Evolutionary conservation across 2,329 filamentous ascomycete species (phyloP), one percentile per base, ranked within the genome.

Genomic region (Monosporascus sp.): DNA sequence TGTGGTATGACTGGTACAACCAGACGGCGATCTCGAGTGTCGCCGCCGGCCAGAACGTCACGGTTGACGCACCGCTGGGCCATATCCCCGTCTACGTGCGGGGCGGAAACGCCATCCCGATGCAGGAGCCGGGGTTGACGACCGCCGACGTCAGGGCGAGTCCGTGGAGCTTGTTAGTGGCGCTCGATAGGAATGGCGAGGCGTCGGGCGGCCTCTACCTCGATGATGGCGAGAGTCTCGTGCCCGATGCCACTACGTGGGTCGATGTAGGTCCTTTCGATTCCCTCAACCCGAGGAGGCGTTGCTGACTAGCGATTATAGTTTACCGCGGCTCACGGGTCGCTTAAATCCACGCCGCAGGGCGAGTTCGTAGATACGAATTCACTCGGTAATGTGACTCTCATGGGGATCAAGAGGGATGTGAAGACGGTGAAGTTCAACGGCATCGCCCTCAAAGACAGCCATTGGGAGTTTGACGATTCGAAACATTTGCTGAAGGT

Each of bases 1-100:
- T 83, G 2, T 92, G 87, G 84, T 92, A 90, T 62, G 88, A 92
- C 66, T 92, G 87, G 87, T 90, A 90, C 68, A 87, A 79, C n/a
- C 80, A 83, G 49, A 76, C 75, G 0, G 75, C 74, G 0, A 73
- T 89, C 9, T 56, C 59, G 1, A 65, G 62, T 5, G 66, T 71
- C 1, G 27, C 54, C 3, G 50, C 63, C 1, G 73, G 70, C 3
- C 61, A 71, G 57, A 74, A 74, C 38, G 68, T 74, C 7, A 74
- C 71, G 1, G 68, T 75, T 18, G 66, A 66, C 5, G 72, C 73
- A 3, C 72, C 70, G 74, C 65, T 88, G 77, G 53, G 89, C 55
- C 72, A 91, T 60, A 90, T 92, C 39, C 87, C 87, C 0, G 79
- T 92, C 2, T 88, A 80, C 60, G 66, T 92, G 18, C 80, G 87